Evolutionary conservation across 2,329 filamentous ascomycete genomes (phyloP), one percentile per base, ranked within the genome.

Genomic region (Fusarium protoensiforme): DNA sequence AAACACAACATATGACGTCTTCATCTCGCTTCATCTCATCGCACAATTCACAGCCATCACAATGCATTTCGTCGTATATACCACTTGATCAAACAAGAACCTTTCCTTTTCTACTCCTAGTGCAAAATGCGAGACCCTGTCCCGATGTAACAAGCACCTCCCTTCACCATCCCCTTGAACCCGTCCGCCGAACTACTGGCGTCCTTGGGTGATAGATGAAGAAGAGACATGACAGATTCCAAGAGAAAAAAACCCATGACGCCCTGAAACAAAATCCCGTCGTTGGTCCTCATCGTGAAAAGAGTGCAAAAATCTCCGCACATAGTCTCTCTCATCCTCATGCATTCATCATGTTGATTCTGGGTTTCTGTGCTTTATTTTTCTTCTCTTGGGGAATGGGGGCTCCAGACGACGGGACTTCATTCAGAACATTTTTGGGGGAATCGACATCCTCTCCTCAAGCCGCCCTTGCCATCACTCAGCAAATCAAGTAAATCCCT

Each of bases 401-500:
- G 64, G 75, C 71, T 77, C 78, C 77, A 46, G 79, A 80, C 77
- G 75, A 80, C 72, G 72, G 78, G 75, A 79, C 58, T 78, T 78
- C 79, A 77, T 80, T 80, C 77, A 81, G 78, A 80, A 80, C 78
- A 80, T 79, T 75, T 76, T 66, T 64, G 67, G 70, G 65, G 76
- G 77, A 74, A 80, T 80, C 72, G 76, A 78, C 77, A 77, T 80
- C 78, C 78, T 76, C 78, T 78, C 75, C 72, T 77, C 73, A 75
- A 79, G 76, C 82, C 83, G 79, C 82, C 84, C 84, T 83, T 84
- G 83, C 82, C 82, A 82, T 83, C 81, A 83, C 79, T 80, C 78
- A 78, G 83, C 82, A 85, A 85, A 85, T 85, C 83, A 85, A 86
- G 83, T 84, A 81, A 82, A 84, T 84, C 83, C 85, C 81, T 78